A percentile compares a stretch with the other conserved stretches of the same genome.
Conservation (phyloP, 345 rosid genomes). For the Anastatica hierochuntica region DNA sequence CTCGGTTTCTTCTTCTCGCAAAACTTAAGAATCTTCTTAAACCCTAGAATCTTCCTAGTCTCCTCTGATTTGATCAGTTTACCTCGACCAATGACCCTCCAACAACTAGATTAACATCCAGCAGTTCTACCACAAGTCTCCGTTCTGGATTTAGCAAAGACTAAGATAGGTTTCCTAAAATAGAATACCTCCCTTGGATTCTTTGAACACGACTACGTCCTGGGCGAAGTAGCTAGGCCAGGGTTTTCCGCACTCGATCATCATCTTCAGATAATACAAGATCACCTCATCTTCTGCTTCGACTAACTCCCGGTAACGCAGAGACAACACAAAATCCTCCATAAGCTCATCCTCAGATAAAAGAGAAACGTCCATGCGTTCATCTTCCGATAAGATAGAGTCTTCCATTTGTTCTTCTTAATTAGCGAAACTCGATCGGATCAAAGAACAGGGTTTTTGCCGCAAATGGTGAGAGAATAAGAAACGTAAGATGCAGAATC, state of each 20-base stretch:
- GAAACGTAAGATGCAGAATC: too few species aligned
- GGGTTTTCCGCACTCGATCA: neutral
- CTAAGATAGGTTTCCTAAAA: neutral
- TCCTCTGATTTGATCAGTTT: neutral
- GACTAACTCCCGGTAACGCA: too few species aligned
- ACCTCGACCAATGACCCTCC: conserved; percentile 4
- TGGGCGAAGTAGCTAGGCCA: neutral
- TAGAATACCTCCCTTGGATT: neutral
- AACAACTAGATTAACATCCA: neutral
- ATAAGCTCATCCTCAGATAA: too few species aligned
- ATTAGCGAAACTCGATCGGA: too few species aligned
- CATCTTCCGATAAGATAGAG: too few species aligned
- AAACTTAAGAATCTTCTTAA: conserved; percentile 17
- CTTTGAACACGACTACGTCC: conserved; percentile 6
- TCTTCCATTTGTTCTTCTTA: too few species aligned
- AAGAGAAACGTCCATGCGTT: too few species aligned
- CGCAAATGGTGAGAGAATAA: too few species aligned
- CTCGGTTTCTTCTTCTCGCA: neutral
- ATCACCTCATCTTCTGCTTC: neutral
- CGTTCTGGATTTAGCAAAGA: neutral
- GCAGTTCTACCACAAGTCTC: neutral
- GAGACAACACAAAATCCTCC: too few species aligned
- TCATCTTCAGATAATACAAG: neutral
- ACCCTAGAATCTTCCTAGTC: conserved; percentile 4
- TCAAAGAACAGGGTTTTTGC: too few species aligned